Evolutionary conservation across 2,329 filamentous ascomycete species (phyloP), one percentile per base, ranked within the genome.

Genomic region (Ophiocordyceps sinensis): DNA sequence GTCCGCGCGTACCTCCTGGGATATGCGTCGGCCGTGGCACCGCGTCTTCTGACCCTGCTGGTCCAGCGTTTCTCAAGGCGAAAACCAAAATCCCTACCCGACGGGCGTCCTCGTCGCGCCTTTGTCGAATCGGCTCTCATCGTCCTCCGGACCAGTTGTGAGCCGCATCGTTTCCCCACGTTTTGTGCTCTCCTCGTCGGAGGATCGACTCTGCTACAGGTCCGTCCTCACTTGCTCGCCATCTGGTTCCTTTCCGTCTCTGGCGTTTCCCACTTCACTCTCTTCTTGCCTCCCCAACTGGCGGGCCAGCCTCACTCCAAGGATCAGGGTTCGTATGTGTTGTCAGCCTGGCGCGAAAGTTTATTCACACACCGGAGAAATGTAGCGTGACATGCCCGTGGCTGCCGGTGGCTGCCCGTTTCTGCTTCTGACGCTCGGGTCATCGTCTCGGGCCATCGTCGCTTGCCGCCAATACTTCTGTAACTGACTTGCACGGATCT

Each of bases 101-200:
- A 15, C n/a, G 15, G 3, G 32, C 9, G 14, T 3, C 9, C 15
- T 17, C 32, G 53, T 28, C 44, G 50, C 15, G 50, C 55, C 13
- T 62, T 66, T 41, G 43, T 53, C 14, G 53, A 50, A 13, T 57
- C 59, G 36, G 53, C 53, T 6, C 45, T 51, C n/a, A 49, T 53
- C 29, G 68, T 75, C 43, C 53, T 79, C 29, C 59, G 58, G 34
- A 64, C 65, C 8, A 74, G 72, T 3, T 57, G 79, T 14, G 71
- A 74, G 36, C 59, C 62, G 42, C 68, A 70, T 44, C 65, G 75
- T 9, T 80, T 80, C 50, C 74, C 77, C 36, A 65, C 74, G 4
- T 80, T 80, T 52, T 80, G 76, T 53, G 76, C 75, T 8, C 62
- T 67, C 7, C 58, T 80, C 10, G 69, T 75, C 32, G 77, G 76